These are phyloP conservation scores for Cladophialophora carrionii DNA, from an alignment of 2,329 filamentous ascomycete species.

Conservation along the genomic window DNA sequence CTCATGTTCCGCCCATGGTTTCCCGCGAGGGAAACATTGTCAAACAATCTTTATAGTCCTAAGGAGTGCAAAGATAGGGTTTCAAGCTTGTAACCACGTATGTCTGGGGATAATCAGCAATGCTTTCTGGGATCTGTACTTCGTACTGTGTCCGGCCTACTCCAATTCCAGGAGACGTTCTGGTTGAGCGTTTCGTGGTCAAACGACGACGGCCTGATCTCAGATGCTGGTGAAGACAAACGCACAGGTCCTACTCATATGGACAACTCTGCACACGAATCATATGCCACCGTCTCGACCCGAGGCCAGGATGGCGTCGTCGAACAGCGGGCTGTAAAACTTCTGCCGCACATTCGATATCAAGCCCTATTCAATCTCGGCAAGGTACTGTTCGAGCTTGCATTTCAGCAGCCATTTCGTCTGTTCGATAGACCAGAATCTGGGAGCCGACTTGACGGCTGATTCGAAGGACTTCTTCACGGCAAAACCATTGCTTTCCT, in stretches of 20 bases:
- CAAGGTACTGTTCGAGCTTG: neutral
- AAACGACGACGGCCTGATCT: neutral
- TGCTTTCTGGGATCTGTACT: conserved; percentile 1
- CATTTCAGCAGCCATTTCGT: neutral
- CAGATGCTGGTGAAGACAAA: neutral
- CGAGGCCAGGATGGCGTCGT: neutral
- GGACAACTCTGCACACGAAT: conserved; percentile 1
- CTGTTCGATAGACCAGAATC: neutral
- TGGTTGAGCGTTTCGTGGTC: conserved; percentile 9
- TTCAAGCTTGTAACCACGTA: neutral
- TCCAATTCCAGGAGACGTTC: neutral
- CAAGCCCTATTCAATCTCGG: neutral
- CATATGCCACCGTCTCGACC: conserved; percentile 2
- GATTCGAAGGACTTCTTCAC: neutral
- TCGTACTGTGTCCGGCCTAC: conserved; percentile 1
- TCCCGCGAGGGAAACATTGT: conserved; percentile 1
- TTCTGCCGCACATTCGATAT: neutral
- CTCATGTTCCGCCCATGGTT: conserved; percentile 1
- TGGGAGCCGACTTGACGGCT: neutral
- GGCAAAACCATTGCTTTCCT: neutral
- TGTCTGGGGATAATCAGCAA: neutral
- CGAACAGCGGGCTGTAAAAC: neutral
- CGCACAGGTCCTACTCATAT: neutral
- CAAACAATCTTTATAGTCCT: neutral
- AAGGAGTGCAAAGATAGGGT: conserved; percentile 1